Conservation (phyloP, 1,284 basidiomycete species). For the Gymnopus androsaceus region DNA sequence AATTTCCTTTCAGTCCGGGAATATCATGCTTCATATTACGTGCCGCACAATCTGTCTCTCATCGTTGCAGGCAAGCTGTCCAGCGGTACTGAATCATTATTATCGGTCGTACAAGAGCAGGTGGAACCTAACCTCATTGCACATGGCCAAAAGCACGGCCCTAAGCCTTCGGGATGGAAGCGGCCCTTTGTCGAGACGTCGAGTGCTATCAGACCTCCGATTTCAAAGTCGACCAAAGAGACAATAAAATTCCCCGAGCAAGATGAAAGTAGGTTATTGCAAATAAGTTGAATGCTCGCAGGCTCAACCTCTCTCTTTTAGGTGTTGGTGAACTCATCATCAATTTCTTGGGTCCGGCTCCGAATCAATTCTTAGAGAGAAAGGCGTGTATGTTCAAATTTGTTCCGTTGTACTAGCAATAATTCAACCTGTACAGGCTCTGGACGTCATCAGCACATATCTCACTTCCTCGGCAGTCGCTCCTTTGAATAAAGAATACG, state of each 20-base stretch:
- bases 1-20: conserved; percentile 64
- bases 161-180: conserved; percentile 81
- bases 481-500: conserved; percentile 90
- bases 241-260: conserved; percentile 95
- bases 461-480: conserved; percentile 88
- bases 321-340: conserved; percentile 83
- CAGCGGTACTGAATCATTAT: conserved; percentile 66
- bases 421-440: conserved; percentile 55
- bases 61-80: conserved; percentile 82
- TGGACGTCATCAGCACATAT: conserved; percentile 87
- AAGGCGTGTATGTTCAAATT: conserved; percentile 49
- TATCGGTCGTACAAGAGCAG: conserved; percentile 77
- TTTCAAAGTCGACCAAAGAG: conserved; percentile 58
- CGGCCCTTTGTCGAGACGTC: conserved; percentile 92
- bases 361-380: conserved; percentile 74
- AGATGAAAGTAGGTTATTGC: conserved; percentile 73
- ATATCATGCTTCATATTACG: conserved; percentile 92
- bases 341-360: conserved; percentile 78
- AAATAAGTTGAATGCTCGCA: not conserved
- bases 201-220: conserved; percentile 64
- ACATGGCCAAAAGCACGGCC: conserved; percentile 70
- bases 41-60: conserved; percentile 90
- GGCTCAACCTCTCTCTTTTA: conserved; percentile 20
- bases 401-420: not conserved
- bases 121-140: conserved; percentile 81